phyloP scores from a whole-genome alignment of 768 basidiomycete genomes.

The Leccinum uliginosum region DNA sequence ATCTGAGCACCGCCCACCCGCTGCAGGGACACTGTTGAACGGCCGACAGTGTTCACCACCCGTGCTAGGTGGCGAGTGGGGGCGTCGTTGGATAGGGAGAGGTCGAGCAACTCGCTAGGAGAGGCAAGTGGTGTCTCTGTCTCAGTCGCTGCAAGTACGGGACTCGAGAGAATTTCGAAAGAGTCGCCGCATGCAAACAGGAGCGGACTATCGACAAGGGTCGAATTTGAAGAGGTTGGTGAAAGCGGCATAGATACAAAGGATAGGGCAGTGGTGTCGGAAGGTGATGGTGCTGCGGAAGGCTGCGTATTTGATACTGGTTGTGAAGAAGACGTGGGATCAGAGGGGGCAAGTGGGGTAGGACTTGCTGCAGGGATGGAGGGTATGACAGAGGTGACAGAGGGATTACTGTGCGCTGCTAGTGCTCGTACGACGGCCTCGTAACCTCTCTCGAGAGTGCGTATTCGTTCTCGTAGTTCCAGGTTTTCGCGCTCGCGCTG shows the following conservation, averaged over 20 bases:
- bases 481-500: conserved; percentile 62
- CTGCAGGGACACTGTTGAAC: conserved; percentile 81
- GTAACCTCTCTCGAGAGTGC: conserved; percentile 77
- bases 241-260: conserved; percentile 36
- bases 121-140: conserved; percentile 27
- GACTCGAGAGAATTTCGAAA: conserved; percentile 35
- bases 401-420: conserved; percentile 47
- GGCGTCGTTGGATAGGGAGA: conserved; percentile 38
- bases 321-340: conserved; percentile 21
- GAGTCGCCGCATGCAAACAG: conserved; percentile 24
- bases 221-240: conserved; percentile 40
- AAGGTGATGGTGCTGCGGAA: conserved; percentile 18
- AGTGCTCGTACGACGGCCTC: conserved; percentile 76
- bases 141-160: conserved; percentile 33
- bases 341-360: conserved; percentile 7
- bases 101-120: conserved; percentile 26
- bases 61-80: conserved; percentile 98
- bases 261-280: conserved; percentile 24
- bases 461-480: conserved; percentile 71
- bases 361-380: conserved; percentile 13
- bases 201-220: conserved; percentile 32
- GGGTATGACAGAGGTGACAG: conserved; percentile 17
- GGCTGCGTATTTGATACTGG: conserved; percentile 21
- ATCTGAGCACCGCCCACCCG: conserved; percentile 63
- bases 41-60: conserved; percentile 75